A percentile compares a stretch with the other conserved stretches of the same genome.
Evolutionary conservation across 2,329 filamentous ascomycete species (phyloP).

Genomic region (Akanthomyces dipterigenus): DNA sequence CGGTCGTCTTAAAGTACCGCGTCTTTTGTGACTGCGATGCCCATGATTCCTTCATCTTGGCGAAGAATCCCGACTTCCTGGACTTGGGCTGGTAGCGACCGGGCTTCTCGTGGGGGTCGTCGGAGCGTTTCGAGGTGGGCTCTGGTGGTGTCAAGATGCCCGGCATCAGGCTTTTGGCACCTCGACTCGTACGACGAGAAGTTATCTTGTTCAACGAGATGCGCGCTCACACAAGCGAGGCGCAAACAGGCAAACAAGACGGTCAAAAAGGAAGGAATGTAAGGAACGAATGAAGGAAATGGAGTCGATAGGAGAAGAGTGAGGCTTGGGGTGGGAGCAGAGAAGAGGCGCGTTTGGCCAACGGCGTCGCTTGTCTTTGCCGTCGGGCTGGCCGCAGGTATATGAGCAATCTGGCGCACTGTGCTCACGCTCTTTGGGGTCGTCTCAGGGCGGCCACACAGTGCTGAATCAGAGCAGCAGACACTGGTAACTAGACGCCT

Average conservation of each 20-base stretch:
- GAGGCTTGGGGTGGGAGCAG: not conserved
- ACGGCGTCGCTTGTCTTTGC: not conserved
- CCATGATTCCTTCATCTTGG: slow-evolving; percentile 50
- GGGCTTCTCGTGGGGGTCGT: slow-evolving; percentile 60
- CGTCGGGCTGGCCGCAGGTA: not conserved
- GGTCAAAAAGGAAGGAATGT: not conserved
- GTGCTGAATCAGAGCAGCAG: not conserved
- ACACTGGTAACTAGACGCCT: not conserved
- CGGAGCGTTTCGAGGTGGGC: slow-evolving; percentile 36
- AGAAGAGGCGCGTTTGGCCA: not conserved
- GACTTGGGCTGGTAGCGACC: slow-evolving; percentile 49
- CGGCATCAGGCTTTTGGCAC: slow-evolving; percentile 11
- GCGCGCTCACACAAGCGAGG: slow-evolving; percentile 13
- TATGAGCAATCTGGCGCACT: not conserved
- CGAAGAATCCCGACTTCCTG: slow-evolving; percentile 41
- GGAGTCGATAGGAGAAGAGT: not conserved
- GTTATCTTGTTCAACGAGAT: slow-evolving; percentile 11
- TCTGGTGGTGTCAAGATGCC: slow-evolving; percentile 10
- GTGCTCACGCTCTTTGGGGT: not conserved
- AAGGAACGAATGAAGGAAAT: not conserved
- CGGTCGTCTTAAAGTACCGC: slow-evolving; percentile 59
- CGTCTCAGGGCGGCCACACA: not conserved
- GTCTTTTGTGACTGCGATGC: slow-evolving; percentile 59
- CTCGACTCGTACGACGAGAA: slow-evolving; percentile 10
- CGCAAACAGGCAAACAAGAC: slow-evolving; percentile 11